Base-by-base conservation (phyloP, 352 stramenopile species). In the Globisporangium spiculum region DNA sequence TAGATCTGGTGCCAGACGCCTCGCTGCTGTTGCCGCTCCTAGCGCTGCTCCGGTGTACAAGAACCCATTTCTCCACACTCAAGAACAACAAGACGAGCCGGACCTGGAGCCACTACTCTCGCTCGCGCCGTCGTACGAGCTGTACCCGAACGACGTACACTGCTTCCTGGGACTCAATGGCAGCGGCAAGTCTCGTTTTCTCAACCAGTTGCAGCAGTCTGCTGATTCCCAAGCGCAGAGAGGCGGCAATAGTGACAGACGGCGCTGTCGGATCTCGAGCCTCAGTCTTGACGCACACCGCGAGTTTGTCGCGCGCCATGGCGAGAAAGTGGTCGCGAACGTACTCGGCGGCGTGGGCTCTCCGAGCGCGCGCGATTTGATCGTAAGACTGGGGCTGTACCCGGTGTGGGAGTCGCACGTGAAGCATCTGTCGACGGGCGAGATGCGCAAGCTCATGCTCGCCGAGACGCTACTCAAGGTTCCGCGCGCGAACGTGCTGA, bases 401-500 rank as follows among this genome's bases (percentile, higher is more conserved):
- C 90, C 89, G 0, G 78, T 97, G 1, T 90, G 96, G 74, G 84
- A 92, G 60, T 84, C 92, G 62, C 68, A 73, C 44, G 82, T 98
- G n/a, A 63, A 71, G 27, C 89, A 96, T 54, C 79, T 98, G 34
- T 97, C 86, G 44, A 98, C 91, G 4, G 93, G 94, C 65, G 90
- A 98, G 79, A 96, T 98, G 77, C 88, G 93, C 26, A 98, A 98
- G 65, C 73, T 98, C 20, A 65, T 98, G 69, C 79, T 98, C 12
- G 91, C 96, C 1, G 71, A 88, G 44, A 86, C 92, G 26, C 73
- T 98, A 27, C 78, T 96, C 7, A 68, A 79, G 22, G 83, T 82
- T 30, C 94, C 94, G 1, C 75, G 73, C 55, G 80, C 77, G 8
- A 79, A 78, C 6, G 76, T 98, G 36, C 70, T 98, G 65, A 71